Evolutionary conservation across 306 rosid genomes (phyloP).

Genomic region (Gastrolobium bilobum): DNA sequence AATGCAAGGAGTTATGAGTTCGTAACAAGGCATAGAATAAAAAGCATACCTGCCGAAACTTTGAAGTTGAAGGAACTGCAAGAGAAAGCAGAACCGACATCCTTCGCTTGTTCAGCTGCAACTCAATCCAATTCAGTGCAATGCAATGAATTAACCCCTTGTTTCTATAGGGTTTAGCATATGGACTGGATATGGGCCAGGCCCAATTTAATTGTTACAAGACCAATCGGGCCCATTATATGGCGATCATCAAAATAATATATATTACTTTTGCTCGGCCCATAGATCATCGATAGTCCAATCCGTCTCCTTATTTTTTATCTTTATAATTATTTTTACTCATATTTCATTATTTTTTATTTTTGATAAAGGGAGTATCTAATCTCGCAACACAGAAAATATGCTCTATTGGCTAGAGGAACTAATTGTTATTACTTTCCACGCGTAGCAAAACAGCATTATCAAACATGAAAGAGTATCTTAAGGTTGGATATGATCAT

Average conservation of each 20-base stretch:
- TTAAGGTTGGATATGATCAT: no score
- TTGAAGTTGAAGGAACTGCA: conserved; percentile 53
- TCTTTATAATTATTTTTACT: no score
- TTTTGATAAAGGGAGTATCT: no score
- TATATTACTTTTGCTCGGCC: neutral
- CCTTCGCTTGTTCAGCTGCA: neutral
- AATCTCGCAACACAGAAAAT: no score
- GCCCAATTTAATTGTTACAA: neutral
- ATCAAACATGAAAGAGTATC: no score
- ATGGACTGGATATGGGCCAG: conserved; percentile 2
- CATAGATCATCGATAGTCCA: neutral
- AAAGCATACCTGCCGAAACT: conserved; percentile 49
- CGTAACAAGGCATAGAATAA: neutral
- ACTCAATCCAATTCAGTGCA: neutral
- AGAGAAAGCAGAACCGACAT: conserved; percentile 58
- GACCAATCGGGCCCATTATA: neutral
- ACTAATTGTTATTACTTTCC: no score
- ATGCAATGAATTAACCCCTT: neutral
- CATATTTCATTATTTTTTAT: no score
- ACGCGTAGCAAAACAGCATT: no score
- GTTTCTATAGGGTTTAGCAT: conserved; percentile 12
- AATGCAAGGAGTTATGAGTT: neutral
- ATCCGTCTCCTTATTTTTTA: neutral
- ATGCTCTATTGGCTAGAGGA: no score
- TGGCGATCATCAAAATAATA: neutral